Evolutionary conservation across 345 rosid genomes (phyloP), one percentile per base, ranked within the genome.

Genomic region (Brassica carinata): DNA sequence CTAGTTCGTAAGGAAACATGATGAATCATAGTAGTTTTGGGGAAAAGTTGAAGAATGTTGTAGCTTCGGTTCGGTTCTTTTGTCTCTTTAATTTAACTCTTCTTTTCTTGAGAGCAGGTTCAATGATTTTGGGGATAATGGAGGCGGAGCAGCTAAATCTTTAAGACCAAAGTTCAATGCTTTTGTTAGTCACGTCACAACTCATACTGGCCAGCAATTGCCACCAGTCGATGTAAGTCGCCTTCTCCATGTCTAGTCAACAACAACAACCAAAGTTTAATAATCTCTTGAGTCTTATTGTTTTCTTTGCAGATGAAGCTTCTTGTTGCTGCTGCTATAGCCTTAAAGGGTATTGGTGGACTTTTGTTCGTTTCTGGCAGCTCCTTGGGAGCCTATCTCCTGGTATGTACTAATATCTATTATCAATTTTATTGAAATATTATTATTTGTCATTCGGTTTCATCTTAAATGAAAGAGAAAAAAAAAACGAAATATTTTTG

Each of bases 311-410:
- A 87, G 87, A 77, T 85, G 65, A 89, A 86, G 81, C 17, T 81
- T 75, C 81, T 85, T 27, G 86, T 87, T 85, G 86, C 87, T 51
- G 85, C 85, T 69, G 82, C 84, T 8, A 85, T 90, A 14, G 88
- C 89, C 26, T 65, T 89, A 73, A 92, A 90, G 78, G 95, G 90
- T 71, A 33, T 88, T 6, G 97, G 97, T 3, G 85, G 97, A 61
- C 84, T 90, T 59, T 78, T 90, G 57, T 92, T 92, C 72, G 83
- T 90, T 77, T 68, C 88, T 55, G 97, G 92, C 43, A 89, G 90
- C 83, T 71, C 89, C 2, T 34, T 90, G 26, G 97, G 97, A 53
- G 92, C 96, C 45, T 86, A 86, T 88, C 88, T 92, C 73, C 82
- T 92, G 94, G 97, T 92, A 71, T 4, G 86, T 23, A 23, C 1